Conservation (phyloP, 2,329 filamentous ascomycete species). For the Raffaelea albimanens region DNA sequence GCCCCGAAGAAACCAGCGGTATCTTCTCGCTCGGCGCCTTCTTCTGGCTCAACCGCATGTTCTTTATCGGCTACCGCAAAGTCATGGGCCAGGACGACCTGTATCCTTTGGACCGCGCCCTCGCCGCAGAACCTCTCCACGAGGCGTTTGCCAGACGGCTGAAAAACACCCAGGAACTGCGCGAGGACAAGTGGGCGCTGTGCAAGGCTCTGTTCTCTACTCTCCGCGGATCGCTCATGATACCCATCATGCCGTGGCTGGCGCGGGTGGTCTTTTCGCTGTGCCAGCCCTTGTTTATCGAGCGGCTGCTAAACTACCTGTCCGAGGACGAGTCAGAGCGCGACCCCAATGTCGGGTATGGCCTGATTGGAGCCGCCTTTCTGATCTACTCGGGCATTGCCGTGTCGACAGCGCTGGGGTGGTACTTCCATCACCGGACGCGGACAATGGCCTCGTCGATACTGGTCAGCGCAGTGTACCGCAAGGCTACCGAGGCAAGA, state of each 20-base stretch:
- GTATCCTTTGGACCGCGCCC: slow-evolving; percentile 18
- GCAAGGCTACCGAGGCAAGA: background rate
- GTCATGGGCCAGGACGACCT: slow-evolving; percentile 22
- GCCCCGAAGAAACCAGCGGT: slow-evolving; percentile 22
- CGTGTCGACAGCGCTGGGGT: slow-evolving; percentile 19
- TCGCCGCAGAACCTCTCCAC: background rate
- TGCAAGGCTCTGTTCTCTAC: background rate
- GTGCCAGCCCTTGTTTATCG: slow-evolving; percentile 22
- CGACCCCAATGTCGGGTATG: slow-evolving; percentile 20
- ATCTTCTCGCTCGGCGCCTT: slow-evolving; percentile 23
- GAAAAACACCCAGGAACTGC: background rate
- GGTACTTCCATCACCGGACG: slow-evolving; percentile 25
- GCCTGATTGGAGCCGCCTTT: slow-evolving; percentile 28
- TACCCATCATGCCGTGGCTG: slow-evolving; percentile 14
- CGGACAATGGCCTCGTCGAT: background rate
- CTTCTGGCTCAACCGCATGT: slow-evolving; percentile 24
- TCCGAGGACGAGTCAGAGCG: slow-evolving; percentile 1
- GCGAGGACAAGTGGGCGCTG: background rate
- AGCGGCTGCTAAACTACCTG: slow-evolving; percentile 19
- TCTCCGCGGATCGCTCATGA: background rate
- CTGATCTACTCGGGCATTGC: slow-evolving; percentile 31
- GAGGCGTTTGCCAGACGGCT: background rate
- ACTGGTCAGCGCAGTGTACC: background rate
- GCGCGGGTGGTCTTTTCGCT: slow-evolving; percentile 19
- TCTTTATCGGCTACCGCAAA: slow-evolving; percentile 23